Evolutionary conservation across 225 moss, liverwort and hornwort species (phyloP), one percentile per base, ranked within the genome.

Genomic region (Pleurozium schreberi): DNA sequence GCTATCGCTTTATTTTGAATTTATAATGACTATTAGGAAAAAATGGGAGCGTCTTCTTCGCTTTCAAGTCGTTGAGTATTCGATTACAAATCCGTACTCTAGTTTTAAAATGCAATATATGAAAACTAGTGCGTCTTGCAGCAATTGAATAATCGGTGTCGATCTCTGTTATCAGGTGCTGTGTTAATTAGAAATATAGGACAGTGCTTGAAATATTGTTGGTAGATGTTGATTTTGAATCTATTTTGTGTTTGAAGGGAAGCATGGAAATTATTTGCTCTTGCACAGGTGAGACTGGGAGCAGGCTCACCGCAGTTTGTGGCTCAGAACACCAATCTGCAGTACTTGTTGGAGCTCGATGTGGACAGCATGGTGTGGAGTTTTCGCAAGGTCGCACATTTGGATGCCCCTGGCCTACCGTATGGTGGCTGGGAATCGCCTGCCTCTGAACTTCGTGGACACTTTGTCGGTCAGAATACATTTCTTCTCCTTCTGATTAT

Each of bases 361-460:
- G 91, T 96, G 81, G 88, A 99, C 88, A 89, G 89, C 58, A 90
- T 99, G 95, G 90, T 95, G 84, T 97, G 97, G 96, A 96, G 88
- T 91, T 99, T 97, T 85, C 95, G 97, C 34, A 88, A 90, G 84
- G 94, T 95, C 55, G 96, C 97, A 62, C 89, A 93, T 53, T 87
- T 99, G 84, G 89, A 94, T 90, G 93, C 95, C 71, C 96, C 95
- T 66, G 96, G 97, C 58, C 86, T 79, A 83, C 90, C 99, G 11
- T 99, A 99, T 83, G 99, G 99, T 77, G 99, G 99, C 84, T 99
- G 99, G 97, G 99, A 99, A 92, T 58, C 85, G 79, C 96, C 99
- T 33, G 49, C 14, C 38, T 89, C 88, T 88, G 97, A 99, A 87
- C 96, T 99, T 88, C 96, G 99, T 80, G 99, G 99, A 40, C 99